A percentile compares a stretch with the other conserved stretches of the same genome.
phyloP scores from a whole-genome alignment of 2,329 filamentous ascomycete species.

The Coniosporium tulheliwenetii region DNA sequence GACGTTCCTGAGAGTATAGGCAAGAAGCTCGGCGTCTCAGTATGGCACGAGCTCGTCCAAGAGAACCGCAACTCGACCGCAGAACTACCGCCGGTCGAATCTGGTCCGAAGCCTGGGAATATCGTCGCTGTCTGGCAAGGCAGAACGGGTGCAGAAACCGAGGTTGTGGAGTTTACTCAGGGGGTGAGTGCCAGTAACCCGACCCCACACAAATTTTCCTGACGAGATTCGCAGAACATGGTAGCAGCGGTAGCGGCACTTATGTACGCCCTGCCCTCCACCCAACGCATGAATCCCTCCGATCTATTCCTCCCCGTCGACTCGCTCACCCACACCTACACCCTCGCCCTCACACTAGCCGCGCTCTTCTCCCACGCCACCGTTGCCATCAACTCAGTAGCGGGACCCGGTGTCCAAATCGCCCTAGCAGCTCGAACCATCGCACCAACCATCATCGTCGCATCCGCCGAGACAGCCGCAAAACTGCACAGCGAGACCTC shows the following conservation, averaged over 20 bases:
- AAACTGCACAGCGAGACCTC: constrained; percentile 49
- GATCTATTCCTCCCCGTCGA: constrained; percentile 81
- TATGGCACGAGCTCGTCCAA: constrained; percentile 80
- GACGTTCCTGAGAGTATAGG: constrained; percentile 67
- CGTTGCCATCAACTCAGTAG: constrained; percentile 77
- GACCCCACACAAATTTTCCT: constrained; percentile 1
- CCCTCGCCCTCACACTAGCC: constrained; percentile 63
- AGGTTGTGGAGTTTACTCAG: constrained; percentile 72
- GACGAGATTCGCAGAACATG: constrained; percentile 43
- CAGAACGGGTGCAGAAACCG: constrained; percentile 34
- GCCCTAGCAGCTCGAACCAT: constrained; percentile 56
- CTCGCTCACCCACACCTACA: constrained; percentile 63
- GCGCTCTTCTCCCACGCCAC: constrained; percentile 76
- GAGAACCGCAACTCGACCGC: constrained; percentile 41
- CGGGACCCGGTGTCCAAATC: constrained; percentile 57
- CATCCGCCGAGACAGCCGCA: constrained; percentile 57
- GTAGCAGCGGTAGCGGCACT: constrained; percentile 72
- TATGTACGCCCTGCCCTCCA: constrained; percentile 57
- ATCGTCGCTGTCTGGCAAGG: constrained; percentile 52
- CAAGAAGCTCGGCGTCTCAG: constrained; percentile 62
- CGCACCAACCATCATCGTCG: constrained; percentile 68
- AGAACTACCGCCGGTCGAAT: constrained; percentile 49
- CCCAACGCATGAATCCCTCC: constrained; percentile 54
- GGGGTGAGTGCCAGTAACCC: constrained; percentile 23
- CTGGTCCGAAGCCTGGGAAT: constrained; percentile 30